Evolutionary conservation across 768 basidiomycete genomes (phyloP).

Genomic region (Suillus subaureus): DNA sequence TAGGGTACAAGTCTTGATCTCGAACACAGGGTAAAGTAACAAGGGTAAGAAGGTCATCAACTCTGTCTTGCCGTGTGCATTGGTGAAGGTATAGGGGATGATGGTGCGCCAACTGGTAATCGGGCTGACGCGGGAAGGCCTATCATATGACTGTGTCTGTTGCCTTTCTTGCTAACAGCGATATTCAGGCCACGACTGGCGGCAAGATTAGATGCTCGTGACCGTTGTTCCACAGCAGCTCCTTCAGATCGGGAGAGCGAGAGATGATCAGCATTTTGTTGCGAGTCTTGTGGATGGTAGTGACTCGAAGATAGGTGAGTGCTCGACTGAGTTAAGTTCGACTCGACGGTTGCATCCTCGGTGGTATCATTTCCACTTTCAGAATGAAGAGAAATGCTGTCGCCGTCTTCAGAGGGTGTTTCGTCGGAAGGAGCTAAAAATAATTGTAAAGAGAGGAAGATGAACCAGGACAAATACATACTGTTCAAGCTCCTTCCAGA

Average conservation of each 20-base stretch:
- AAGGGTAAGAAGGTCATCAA: conserved; percentile 10
- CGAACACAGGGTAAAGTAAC: background rate
- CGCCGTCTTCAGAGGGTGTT: conserved; percentile 66
- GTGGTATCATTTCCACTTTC: conserved; percentile 77
- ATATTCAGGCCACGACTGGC: conserved; percentile 75
- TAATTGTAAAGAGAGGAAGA: conserved; percentile 13
- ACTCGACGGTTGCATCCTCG: conserved; percentile 56
- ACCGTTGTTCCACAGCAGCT: conserved; percentile 40
- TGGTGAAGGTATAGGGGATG: conserved; percentile 21
- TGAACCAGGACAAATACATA: conserved; percentile 39
- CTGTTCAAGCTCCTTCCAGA: conserved; percentile 67
- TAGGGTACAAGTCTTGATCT: conserved; percentile 2
- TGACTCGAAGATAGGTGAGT: conserved; percentile 37
- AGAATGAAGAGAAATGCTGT: conserved; percentile 66
- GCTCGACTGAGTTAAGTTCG: conserved; percentile 42
- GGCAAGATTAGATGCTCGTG: conserved; percentile 61
- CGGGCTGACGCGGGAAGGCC: conserved; percentile 58
- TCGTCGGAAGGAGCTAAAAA: conserved; percentile 54
- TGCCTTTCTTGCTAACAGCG: conserved; percentile 55
- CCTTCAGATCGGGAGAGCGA: conserved; percentile 23
- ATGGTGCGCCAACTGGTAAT: conserved; percentile 17
- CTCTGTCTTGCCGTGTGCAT: conserved; percentile 28
- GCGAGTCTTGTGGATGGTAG: conserved; percentile 41
- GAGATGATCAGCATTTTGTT: conserved; percentile 16
- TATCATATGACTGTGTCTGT: conserved; percentile 64